Base-by-base conservation (phyloP, 2,329 filamentous ascomycete genomes). In the Penicillium frequentans region DNA sequence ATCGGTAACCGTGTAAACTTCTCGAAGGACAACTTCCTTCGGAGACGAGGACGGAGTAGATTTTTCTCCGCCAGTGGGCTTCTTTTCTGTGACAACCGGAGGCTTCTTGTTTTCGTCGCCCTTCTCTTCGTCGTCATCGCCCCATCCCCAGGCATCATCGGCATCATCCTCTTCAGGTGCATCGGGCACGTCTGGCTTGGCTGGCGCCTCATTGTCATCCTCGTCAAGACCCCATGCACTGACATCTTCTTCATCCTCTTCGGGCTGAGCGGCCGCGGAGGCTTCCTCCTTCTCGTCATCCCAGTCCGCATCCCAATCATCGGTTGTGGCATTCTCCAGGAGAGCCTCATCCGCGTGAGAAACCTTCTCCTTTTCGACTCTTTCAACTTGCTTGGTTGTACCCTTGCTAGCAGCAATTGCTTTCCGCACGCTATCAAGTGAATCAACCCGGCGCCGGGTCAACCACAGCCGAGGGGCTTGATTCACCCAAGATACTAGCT, bases 1-100 rank as follows among this genome's bases (percentile, higher is more conserved):
- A 2, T 90, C 89, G 0, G 93, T 97, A 51, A 96, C 90, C 57
- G 87, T 90, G 73, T 96, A 99, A 1, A 84, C 90, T 75, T 99
- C 95, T 59, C 83, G 89, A 45, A 98, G 77, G 0, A 90, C 89
- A 57, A 98, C 77, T 69, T 95, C 89, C 54, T 86, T 81, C 9
- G 79, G 58, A 42, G 63, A 54, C 16, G 53, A 19, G 27, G 56
- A 47, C 53, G 65, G 35, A 21, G 57, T 50, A 44, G 57, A 52
- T 26, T 61, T 60, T 21, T 61, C 59, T 29, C 59, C 64, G 42
- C 68, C 65, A 42, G 61, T 53, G 58, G 73, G 65, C 26, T 65
- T 63, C 6, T 59, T 16, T 26, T 39, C 39, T 35, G 61, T 19
- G 7, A 66, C 44, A 31, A 67, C 53, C 42, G 67, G 58, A 23